A percentile compares a stretch with the other conserved stretches of the same genome.
These are phyloP conservation scores for Saturnispora dispora DNA, from an alignment of 805 yeast genomes.

Conservation along the genomic window DNA sequence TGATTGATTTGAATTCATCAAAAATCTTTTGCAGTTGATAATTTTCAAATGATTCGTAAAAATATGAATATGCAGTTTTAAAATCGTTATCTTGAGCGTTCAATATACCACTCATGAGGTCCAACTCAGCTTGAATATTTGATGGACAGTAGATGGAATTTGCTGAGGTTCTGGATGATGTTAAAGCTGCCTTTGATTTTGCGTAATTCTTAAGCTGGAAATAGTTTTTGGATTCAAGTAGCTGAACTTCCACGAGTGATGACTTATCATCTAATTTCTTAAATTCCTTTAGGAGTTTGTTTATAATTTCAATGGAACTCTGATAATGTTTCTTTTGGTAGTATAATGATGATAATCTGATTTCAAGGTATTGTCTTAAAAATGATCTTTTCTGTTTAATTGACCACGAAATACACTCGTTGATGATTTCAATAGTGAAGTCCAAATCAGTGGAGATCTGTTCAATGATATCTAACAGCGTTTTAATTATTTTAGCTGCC, in stretches of 20 bases:
- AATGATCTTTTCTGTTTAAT: constrained; percentile 73
- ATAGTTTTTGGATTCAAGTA: constrained; percentile 81
- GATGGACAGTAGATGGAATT: constrained; percentile 94
- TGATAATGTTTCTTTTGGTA: constrained; percentile 55
- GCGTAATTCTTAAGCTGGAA: constrained; percentile 87
- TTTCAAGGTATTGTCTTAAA: constrained; percentile 78
- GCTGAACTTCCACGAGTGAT: constrained; percentile 89
- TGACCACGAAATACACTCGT: constrained; percentile 84
- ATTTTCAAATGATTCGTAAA: constrained; percentile 91
- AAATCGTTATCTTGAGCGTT: constrained; percentile 97
- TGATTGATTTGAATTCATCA: constrained; percentile 37
- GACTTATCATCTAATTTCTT: constrained; percentile 93
- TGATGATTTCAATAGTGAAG: constrained; percentile 62
- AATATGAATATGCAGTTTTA: constrained; percentile 91
- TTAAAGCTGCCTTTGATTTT: constrained; percentile 83
- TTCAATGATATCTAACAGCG: constrained; percentile 72
- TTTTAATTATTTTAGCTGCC: constrained; percentile 82
- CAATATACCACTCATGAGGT: constrained; percentile 87
- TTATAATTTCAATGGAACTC: constrained; percentile 65
- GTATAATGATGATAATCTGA: constrained; percentile 70
- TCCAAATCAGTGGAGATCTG: constrained; percentile 46
- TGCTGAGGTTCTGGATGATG: constrained; percentile 96
- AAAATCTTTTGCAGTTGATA: constrained; percentile 39
- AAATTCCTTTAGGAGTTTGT: constrained; percentile 68
- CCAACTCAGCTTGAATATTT: constrained; percentile 87